Evolutionary conservation across 78 protist species (phyloP).

Genomic region (Neovahlkampfia damariscottae): DNA sequence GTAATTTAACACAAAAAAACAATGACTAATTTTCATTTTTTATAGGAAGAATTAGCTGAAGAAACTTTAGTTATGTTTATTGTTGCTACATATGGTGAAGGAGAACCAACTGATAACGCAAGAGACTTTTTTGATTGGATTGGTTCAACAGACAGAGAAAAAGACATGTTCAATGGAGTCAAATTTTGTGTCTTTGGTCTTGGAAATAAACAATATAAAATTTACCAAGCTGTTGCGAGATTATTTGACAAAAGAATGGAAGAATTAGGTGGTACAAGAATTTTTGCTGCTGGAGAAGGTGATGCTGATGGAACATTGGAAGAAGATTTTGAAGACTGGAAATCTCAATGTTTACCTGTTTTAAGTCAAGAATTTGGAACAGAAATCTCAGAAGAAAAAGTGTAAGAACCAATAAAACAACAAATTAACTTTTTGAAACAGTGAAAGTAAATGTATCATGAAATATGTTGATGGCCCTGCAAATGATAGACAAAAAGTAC

Average conservation of each 20-base stretch:
- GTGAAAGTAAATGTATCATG: no score
- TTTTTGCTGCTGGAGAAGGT: conserved; percentile 56
- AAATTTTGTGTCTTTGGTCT: conserved; percentile 55
- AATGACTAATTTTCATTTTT: background rate
- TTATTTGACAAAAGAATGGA: conserved; percentile 40
- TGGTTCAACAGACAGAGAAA: background rate
- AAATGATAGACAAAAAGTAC: background rate
- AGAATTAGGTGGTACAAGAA: conserved; percentile 54
- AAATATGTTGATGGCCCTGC: no score
- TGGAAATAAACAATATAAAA: conserved; percentile 83
- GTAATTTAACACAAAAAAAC: no score
- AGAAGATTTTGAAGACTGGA: conserved; percentile 75
- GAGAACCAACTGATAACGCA: conserved; percentile 14
- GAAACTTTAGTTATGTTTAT: conserved; percentile 16
- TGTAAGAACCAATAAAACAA: background rate
- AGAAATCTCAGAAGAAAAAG: background rate
- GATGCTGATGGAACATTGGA: conserved; percentile 77
- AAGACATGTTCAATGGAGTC: background rate
- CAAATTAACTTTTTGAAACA: no score
- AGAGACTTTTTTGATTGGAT: conserved; percentile 21
- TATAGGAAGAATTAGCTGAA: background rate
- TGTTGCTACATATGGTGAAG: conserved; percentile 30
- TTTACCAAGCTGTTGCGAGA: conserved; percentile 58
- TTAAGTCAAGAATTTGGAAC: conserved; percentile 6
- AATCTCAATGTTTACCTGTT: conserved; percentile 35